Base-by-base conservation (phyloP, 1,284 basidiomycete species). In the Fomitopsis schrenkii region DNA sequence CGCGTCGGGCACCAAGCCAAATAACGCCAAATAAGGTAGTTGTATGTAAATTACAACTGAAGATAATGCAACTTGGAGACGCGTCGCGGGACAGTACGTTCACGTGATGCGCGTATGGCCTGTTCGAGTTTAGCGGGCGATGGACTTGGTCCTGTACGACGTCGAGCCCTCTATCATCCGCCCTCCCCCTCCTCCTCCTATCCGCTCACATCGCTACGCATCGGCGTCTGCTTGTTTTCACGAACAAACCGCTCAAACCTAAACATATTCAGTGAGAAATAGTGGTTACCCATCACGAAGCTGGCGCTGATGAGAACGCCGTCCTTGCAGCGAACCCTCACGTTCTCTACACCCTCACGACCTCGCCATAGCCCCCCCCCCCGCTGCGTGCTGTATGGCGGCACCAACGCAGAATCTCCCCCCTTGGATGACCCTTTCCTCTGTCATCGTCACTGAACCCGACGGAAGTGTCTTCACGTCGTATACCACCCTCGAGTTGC, bases 381-480 rank as follows among this genome's bases (percentile, higher is more conserved):
- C 28, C 28, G 48, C 48, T 50, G 28, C 50, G 28, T 60, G 59
- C 54, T 58, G 55, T 61, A 87, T 86, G 85, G 72, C 81, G 63
- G 80, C 80, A 68, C 84, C 80, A 28, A 80, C 84, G 8, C 88
- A 90, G 70, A 72, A 78, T 62, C 78, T 83, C 55, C 88, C 88
- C 50, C 76, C 87, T 38, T 90, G 88, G 88, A 74, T 89, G 64
- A 83, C 86, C 2, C 77, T 83, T 26, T 77, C 81, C 33, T 76
- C 79, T 28, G 76, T 81, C 15, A 71, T 82, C 45, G 68, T 83
- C 57, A 84, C 83, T 8, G 76, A 83, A 68, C 73, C 77, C 2
- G 75, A 75, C 58, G 86, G 86, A 55, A 72, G 71, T 33, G 77
- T 83, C 57, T 71, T 82, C 48, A 77, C 81, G 45, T 86, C 85